phyloP scores from a whole-genome alignment of 495 filamentous ascomycete species.

The Patellaria atrata region DNA sequence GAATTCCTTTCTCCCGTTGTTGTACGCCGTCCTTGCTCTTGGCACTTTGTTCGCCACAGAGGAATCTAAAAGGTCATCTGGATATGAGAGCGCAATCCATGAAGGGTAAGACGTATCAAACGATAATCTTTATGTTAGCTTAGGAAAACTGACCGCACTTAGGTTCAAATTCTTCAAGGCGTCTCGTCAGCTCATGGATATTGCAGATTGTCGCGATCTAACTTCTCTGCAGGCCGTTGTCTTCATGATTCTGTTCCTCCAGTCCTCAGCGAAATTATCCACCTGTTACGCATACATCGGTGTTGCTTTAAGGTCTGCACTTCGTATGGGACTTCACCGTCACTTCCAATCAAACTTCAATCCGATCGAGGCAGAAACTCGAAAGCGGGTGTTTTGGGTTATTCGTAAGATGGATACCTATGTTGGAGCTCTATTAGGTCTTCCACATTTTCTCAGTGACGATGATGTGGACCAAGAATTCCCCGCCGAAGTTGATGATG shows the following conservation, averaged over 20 bases:
- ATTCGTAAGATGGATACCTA: slow-evolving; percentile 91
- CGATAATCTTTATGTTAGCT: slow-evolving; percentile 1
- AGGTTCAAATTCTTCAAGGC: slow-evolving; percentile 78
- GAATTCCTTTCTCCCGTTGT: slow-evolving; percentile 63
- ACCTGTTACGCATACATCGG: slow-evolving; percentile 91
- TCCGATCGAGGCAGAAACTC: slow-evolving; percentile 69
- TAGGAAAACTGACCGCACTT: slow-evolving; percentile 5
- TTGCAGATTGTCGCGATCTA: slow-evolving; percentile 83
- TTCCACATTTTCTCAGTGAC: slow-evolving; percentile 69
- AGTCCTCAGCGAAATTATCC: slow-evolving; percentile 78
- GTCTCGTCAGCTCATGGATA: slow-evolving; percentile 67
- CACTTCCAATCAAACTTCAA: slow-evolving; percentile 59
- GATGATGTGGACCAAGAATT: slow-evolving; percentile 88
- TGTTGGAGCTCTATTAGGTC: slow-evolving; percentile 73
- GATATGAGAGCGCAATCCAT: slow-evolving; percentile 60
- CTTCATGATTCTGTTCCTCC: slow-evolving; percentile 87
- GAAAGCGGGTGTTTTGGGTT: slow-evolving; percentile 80
- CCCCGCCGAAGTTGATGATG: slow-evolving; percentile 75
- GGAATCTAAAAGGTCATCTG: slow-evolving; percentile 36
- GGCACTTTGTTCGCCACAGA: slow-evolving; percentile 87
- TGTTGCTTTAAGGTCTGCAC: slow-evolving; percentile 69
- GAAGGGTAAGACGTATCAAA: slow-evolving; percentile 48
- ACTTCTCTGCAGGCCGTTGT: slow-evolving; percentile 71
- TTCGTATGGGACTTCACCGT: slow-evolving; percentile 81
- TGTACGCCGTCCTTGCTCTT: slow-evolving; percentile 73